phyloP scores from a whole-genome alignment of 78 protist genomes.

The Dictyostelium citrinum region DNA sequence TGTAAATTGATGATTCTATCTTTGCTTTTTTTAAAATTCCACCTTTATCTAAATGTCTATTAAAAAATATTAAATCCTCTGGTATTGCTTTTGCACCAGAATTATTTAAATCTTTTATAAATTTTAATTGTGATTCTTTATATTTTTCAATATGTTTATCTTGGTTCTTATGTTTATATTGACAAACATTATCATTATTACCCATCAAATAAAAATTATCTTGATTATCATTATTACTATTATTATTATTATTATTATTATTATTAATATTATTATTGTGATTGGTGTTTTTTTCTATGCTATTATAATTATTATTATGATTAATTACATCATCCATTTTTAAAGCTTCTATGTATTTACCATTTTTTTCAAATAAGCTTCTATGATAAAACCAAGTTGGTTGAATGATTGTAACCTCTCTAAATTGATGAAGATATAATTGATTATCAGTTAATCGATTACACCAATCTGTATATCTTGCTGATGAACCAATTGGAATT shows the following conservation, averaged over 20 bases:
- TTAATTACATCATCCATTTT: background rate
- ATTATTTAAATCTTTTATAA: background rate
- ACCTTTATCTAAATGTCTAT: conserved; percentile 22
- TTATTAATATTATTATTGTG: background rate
- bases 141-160: conserved; percentile 18
- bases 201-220: background rate
- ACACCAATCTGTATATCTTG: conserved; percentile 72
- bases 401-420: conserved; percentile 68
- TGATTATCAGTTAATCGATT: conserved; percentile 46
- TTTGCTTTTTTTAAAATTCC: conserved; percentile 27
- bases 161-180: conserved; percentile 29
- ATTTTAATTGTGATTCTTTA: conserved; percentile 3
- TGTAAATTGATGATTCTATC: background rate
- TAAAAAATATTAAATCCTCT: conserved; percentile 68
- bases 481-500: conserved; percentile 59
- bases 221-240: background rate
- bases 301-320: background rate
- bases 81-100: conserved; percentile 25
- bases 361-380: background rate
- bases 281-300: background rate
- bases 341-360: conserved; percentile 10
- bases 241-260: background rate
- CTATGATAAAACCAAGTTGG: conserved; percentile 76
- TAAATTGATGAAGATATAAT: conserved; percentile 36
- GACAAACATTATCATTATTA: conserved; percentile 1